phyloP scores from a whole-genome alignment of 2,329 filamentous ascomycete genomes.

The Alternaria brassicicola region DNA sequence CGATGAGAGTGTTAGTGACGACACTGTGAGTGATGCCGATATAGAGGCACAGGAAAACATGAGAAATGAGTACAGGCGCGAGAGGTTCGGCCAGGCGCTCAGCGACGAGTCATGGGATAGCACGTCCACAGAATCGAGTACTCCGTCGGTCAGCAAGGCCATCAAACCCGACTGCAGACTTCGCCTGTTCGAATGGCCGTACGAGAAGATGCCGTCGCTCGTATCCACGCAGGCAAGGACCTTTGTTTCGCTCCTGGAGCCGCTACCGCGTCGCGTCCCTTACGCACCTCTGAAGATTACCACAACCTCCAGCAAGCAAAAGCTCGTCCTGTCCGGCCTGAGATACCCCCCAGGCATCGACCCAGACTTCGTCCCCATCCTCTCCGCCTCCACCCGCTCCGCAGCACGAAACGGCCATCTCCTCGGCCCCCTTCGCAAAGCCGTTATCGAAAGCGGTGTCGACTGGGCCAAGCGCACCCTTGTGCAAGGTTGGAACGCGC shows the following conservation, averaged over 20 bases:
- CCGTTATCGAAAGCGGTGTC: constrained; percentile 31
- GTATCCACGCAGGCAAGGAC: background rate
- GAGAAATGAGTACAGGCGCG: constrained; percentile 3
- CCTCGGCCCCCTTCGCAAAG: constrained; percentile 25
- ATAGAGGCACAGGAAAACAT: background rate
- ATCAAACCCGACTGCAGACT: constrained; percentile 25
- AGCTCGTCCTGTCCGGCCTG: constrained; percentile 31
- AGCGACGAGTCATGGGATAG: constrained; percentile 32
- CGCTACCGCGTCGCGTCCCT: constrained; percentile 20
- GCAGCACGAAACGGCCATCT: constrained; percentile 36
- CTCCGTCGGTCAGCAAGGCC: background rate
- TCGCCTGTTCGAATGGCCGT: constrained; percentile 38
- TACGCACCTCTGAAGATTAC: constrained; percentile 35
- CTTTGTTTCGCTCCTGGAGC: background rate
- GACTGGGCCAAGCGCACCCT: constrained; percentile 37
- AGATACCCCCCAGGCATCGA: constrained; percentile 21
- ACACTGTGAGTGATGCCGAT: constrained; percentile 2
- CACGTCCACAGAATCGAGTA: constrained; percentile 19
- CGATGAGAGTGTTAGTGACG: constrained; percentile 27
- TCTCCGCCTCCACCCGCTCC: constrained; percentile 19
- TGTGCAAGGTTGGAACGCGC: constrained; percentile 36
- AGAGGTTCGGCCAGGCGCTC: constrained; percentile 15
- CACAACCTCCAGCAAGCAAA: constrained; percentile 30
- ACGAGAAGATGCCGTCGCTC: constrained; percentile 14
- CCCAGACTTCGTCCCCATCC: constrained; percentile 32